Evolutionary conservation across 2,329 filamentous ascomycete genomes (phyloP).

Genomic region (Corynespora cassiicola): DNA sequence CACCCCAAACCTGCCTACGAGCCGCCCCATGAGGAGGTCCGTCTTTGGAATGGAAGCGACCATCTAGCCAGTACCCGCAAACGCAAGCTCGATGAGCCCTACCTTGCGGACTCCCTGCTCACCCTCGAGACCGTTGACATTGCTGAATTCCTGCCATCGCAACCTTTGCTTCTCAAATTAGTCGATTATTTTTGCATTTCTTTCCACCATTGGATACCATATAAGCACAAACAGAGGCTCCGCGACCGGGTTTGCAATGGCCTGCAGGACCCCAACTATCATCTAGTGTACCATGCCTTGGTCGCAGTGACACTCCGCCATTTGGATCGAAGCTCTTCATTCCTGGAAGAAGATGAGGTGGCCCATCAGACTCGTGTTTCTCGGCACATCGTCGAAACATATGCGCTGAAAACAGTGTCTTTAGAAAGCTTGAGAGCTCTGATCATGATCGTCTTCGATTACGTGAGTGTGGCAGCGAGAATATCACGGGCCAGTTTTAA

Average conservation of each 20-base stretch:
- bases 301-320: conserved; percentile 36
- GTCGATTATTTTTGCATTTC: conserved; percentile 38
- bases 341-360: conserved; percentile 35
- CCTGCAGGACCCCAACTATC: conserved; percentile 17
- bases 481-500: conserved; percentile 1
- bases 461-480: conserved; percentile 19
- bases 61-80: conserved; percentile 25
- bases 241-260: conserved; percentile 27
- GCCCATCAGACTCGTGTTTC: conserved; percentile 30
- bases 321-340: conserved; percentile 26
- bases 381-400: conserved; percentile 37
- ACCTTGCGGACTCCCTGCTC: conserved; percentile 20
- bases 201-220: conserved; percentile 45
- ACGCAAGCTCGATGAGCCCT: conserved; percentile 26
- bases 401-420: conserved; percentile 31
- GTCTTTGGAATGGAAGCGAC: background rate
- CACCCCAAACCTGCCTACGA: no score
- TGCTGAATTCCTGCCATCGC: conserved; percentile 32
- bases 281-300: conserved; percentile 36
- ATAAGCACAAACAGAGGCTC: conserved; percentile 38
- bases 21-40: background rate
- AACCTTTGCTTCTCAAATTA: conserved; percentile 31
- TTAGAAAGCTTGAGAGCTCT: conserved; percentile 37
- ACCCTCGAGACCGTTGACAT: conserved; percentile 28
- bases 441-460: conserved; percentile 40